phyloP scores from a whole-genome alignment of 169 alveolate genomes.

The Cryptosporidium ubiquitum region DNA sequence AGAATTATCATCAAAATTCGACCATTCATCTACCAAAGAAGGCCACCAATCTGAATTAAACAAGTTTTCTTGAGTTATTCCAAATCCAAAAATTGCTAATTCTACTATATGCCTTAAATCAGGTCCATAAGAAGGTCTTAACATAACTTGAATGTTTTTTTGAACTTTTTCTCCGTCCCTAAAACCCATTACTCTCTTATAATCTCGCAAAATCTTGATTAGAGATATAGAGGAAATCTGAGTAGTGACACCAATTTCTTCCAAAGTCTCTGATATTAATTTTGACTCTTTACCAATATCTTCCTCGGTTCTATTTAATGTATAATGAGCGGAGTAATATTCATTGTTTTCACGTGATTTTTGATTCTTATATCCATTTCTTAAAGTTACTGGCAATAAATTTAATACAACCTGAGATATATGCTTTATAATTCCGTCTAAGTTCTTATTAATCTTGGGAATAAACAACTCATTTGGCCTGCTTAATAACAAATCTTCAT shows the following conservation, averaged over 20 bases:
- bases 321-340: neutral
- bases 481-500: conserved; percentile 1
- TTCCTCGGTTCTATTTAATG: conserved; percentile 36
- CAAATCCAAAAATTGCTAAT: conserved; percentile 54
- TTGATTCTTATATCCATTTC: conserved; percentile 47
- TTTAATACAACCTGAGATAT: conserved; percentile 19
- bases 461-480: conserved; percentile 20
- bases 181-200: neutral
- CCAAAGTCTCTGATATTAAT: conserved; percentile 35
- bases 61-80: conserved; percentile 15
- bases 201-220: conserved; percentile 20
- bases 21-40: conserved; percentile 20
- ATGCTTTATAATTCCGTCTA: conserved; percentile 17
- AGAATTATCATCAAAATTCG: neutral
- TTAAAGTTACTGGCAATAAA: conserved; percentile 40
- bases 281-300: conserved; percentile 54
- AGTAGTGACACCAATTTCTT: conserved; percentile 66
- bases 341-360: conserved; percentile 20
- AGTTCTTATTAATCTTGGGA: conserved; percentile 16
- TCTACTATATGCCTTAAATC: conserved; percentile 11
- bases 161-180: neutral
- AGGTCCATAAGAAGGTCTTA: neutral
- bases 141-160: neutral
- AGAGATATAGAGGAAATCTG: conserved; percentile 45
- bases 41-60: conserved; percentile 64